Percentiles rank a stretch among this genome's conserved stretches.
These are phyloP conservation scores for Euphrasia confusa DNA, from an alignment of 257 asterid species.

Conservation along the genomic window DNA sequence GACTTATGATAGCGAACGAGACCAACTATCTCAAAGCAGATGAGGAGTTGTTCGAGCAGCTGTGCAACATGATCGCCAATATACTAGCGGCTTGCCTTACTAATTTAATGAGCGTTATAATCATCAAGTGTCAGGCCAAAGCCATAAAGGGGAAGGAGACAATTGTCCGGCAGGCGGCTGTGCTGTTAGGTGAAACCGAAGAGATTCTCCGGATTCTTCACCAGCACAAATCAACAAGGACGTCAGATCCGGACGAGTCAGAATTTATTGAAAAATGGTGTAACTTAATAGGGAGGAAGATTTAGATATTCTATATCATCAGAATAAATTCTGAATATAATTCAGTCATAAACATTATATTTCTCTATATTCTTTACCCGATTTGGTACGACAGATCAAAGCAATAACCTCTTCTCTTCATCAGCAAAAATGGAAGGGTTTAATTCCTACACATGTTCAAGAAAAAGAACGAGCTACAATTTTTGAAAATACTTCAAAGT, in stretches of 20 bases:
- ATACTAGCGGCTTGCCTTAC: constrained; percentile 41
- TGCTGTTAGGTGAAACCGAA: constrained; percentile 36
- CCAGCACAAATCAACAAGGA: constrained; percentile 25
- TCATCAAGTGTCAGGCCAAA: constrained; percentile 32
- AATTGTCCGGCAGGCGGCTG: constrained; percentile 34
- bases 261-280: constrained; percentile 37
- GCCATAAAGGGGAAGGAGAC: constrained; percentile 28
- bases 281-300: constrained; percentile 24
- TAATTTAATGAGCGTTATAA: constrained; percentile 30
- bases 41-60: constrained; percentile 29
- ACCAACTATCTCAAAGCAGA: constrained; percentile 21
- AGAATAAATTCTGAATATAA: too few species aligned
- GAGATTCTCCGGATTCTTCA: constrained; percentile 36
- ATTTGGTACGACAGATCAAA: not conserved
- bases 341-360: too few species aligned
- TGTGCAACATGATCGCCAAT: constrained; percentile 34
- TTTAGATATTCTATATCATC: not conserved
- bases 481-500: constrained; percentile 10
- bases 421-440: constrained; percentile 6
- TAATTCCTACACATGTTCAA: not conserved
- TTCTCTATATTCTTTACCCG: too few species aligned
- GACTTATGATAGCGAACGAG: constrained; percentile 24
- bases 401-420: constrained; percentile 20
- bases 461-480: constrained; percentile 9
- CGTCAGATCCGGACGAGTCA: constrained; percentile 23